Conservation (phyloP, 768 basidiomycete genomes). For the Lactifluus rugatus region DNA sequence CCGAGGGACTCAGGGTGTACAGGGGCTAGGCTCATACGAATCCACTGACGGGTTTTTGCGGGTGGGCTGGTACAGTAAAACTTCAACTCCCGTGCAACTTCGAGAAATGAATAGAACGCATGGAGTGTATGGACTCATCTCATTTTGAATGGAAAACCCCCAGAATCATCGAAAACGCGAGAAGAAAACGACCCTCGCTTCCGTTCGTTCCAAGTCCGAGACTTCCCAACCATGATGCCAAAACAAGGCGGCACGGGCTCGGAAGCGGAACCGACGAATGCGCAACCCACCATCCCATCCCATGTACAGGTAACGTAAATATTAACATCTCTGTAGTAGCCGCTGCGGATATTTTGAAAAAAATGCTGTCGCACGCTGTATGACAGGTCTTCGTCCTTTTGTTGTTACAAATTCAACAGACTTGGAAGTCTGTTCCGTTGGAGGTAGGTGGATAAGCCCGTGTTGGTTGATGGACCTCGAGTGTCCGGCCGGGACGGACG, state of each 20-base stretch:
- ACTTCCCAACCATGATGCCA: not conserved
- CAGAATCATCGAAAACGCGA: not conserved
- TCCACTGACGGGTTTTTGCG: no score
- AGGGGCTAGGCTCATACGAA: no score
- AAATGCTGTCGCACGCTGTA: not conserved
- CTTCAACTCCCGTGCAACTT: not conserved
- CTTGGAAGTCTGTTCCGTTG: not conserved
- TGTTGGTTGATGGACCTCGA: no score
- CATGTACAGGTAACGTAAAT: conserved; percentile 4
- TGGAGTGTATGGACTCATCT: not conserved
- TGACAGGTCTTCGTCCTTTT: not conserved
- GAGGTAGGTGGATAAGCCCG: not conserved
- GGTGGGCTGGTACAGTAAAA: not conserved
- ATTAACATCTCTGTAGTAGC: not conserved
- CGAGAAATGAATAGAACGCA: not conserved
- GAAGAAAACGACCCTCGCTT: not conserved
- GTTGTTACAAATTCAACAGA: not conserved
- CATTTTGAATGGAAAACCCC: not conserved
- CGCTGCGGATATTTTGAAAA: not conserved
- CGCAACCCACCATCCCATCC: not conserved
- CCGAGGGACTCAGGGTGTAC: no score
- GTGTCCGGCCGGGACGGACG: no score
- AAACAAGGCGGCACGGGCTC: not conserved
- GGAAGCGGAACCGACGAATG: not conserved
- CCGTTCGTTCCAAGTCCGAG: not conserved